Evolutionary conservation across 164 flowering plant species (phyloP).

Genomic region (Berberis vulgaris): DNA sequence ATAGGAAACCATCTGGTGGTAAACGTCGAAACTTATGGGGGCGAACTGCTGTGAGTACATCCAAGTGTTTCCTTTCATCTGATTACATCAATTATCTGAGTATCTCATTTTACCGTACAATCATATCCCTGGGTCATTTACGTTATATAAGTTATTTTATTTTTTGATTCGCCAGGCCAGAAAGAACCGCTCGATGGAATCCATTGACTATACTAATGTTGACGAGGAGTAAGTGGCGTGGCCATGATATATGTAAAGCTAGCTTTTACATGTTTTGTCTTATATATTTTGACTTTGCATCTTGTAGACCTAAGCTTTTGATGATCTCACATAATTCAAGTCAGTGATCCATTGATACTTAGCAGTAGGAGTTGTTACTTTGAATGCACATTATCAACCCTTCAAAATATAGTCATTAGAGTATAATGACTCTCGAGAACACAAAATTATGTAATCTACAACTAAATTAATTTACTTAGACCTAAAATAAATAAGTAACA

Average conservation of each 20-base stretch:
- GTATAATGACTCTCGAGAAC: too few species aligned
- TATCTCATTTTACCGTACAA: background rate
- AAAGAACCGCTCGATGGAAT: conserved; percentile 81
- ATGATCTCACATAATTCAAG: too few species aligned
- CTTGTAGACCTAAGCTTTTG: too few species aligned
- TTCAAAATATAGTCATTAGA: too few species aligned
- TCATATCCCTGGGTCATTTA: background rate
- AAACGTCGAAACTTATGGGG: conserved; percentile 49
- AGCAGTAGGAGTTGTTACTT: too few species aligned
- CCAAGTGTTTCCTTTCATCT: background rate
- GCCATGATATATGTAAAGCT: background rate
- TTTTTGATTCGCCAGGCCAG: conserved; percentile 41
- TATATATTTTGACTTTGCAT: background rate
- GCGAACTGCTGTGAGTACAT: conserved; percentile 63
- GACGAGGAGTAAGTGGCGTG: conserved; percentile 82
- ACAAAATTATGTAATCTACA: too few species aligned
- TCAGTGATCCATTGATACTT: too few species aligned
- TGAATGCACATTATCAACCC: too few species aligned
- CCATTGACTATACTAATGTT: conserved; percentile 44
- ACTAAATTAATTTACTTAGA: too few species aligned
- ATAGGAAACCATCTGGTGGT: conserved; percentile 20
- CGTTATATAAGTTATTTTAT: background rate
- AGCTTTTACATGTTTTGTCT: background rate
- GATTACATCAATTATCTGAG: background rate
- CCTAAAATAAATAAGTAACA: too few species aligned